Base-by-base conservation (phyloP, 495 filamentous ascomycete species). In the Trichocladium uniseriatum region DNA sequence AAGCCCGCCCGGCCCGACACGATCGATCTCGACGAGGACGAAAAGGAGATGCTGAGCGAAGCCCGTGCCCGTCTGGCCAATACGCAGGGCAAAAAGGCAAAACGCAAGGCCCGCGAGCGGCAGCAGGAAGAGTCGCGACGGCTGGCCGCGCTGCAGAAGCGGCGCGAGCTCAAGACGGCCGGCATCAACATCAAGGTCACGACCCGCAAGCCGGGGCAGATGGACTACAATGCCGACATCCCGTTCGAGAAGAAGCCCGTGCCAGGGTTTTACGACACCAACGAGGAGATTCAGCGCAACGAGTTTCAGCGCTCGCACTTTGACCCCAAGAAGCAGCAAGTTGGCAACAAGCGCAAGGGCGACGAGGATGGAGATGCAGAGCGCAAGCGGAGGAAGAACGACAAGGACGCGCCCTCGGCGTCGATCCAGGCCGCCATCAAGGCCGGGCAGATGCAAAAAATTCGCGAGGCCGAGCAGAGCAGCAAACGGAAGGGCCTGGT, bases 161-260 rank as follows among this genome's bases (percentile, higher is more conserved):
- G 94, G 20, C 80, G 92, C 22, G 92, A 98, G 67, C 77, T 98
- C 31, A 98, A 98, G 66, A 90, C 88, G 69, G 89, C 94, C 10
- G 92, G 92, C 29, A 97, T 98, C 68, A 97, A 98, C 54, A 91
- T 97, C 71, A 97, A 96, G 67, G 81, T 97, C 29, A 80, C 81
- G n/a, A 94, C 85, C 21, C 79, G 83, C 43, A 96, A 96, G 70
- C 83, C 85, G 68, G 90, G 90, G 1, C 82, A 96, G 72, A 97
- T 98, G 90, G 92, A 98, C 64, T 98, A 98, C 72, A 97, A 97
- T 62, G 94, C 92, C 48, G 92, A 97, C 59, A 92, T 97, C 49
- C 92, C 94, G 3, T 96, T 98, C 57, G 92, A 98, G 68, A 95
- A 94, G 68, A 83, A 82, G 34, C 80, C 90, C 0, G 85, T 86